Evolutionary conservation across 2,329 filamentous ascomycete genomes (phyloP).

Genomic region (Metarhizium anisopliae): DNA sequence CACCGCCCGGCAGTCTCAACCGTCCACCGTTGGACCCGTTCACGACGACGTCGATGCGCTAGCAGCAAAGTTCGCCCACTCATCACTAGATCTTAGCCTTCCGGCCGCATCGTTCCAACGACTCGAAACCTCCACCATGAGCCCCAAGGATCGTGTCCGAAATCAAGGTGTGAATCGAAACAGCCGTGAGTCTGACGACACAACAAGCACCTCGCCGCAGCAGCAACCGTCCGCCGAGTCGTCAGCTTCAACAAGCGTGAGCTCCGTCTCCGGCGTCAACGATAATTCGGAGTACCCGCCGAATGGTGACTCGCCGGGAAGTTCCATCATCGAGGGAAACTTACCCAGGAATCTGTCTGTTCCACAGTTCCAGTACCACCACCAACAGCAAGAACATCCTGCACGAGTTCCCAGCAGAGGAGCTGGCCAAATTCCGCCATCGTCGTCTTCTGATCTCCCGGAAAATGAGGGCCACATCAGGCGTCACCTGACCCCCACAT

Average conservation of each 20-base stretch:
- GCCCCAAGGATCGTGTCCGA: slow-evolving; percentile 20
- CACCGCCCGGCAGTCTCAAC: slow-evolving; percentile 1
- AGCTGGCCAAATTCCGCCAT: slow-evolving; percentile 19
- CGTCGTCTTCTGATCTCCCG: slow-evolving; percentile 40
- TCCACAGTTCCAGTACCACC: slow-evolving; percentile 54
- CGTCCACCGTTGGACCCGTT: not conserved
- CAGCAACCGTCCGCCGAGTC: slow-evolving; percentile 40
- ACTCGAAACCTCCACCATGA: slow-evolving; percentile 23
- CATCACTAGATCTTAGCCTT: slow-evolving; percentile 10
- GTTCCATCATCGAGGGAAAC: slow-evolving; percentile 39
- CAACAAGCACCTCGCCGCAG: slow-evolving; percentile 38
- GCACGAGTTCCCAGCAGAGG: slow-evolving; percentile 34
- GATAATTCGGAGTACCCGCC: slow-evolving; percentile 37
- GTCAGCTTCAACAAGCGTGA: slow-evolving; percentile 46
- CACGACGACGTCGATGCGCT: slow-evolving; percentile 5
- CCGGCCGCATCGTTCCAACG: slow-evolving; percentile 12
- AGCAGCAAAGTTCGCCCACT: slow-evolving; percentile 9
- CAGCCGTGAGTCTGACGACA: slow-evolving; percentile 45
- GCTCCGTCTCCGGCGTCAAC: slow-evolving; percentile 43
- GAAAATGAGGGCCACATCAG: slow-evolving; percentile 44
- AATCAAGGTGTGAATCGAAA: slow-evolving; percentile 32
- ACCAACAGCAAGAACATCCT: slow-evolving; percentile 39
- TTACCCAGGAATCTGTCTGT: slow-evolving; percentile 34
- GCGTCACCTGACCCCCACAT: slow-evolving; percentile 54
- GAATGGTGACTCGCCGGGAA: slow-evolving; percentile 37